These are phyloP conservation scores for Entomortierella beljakovae DNA, from an alignment of 192 early-diverging fungal genomes.

Conservation along the genomic window DNA sequence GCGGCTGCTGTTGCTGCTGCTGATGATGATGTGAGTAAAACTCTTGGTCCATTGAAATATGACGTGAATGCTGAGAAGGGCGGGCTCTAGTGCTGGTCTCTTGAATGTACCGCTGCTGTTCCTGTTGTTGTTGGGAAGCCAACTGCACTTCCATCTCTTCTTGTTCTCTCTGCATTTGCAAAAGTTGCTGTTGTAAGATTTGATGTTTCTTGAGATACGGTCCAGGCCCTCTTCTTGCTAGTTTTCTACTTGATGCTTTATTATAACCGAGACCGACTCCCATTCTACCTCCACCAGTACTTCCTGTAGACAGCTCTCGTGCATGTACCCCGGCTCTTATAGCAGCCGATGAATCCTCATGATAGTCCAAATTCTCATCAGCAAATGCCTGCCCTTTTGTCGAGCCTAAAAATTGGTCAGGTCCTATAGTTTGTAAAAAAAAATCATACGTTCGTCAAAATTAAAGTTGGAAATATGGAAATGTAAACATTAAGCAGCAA, in stretches of 20 bases:
- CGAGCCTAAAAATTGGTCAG: too few relatives aligned
- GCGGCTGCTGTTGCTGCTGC: conserved; percentile 19
- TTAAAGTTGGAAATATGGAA: too few relatives aligned
- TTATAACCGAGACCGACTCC: neutral
- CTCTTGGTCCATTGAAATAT: conserved; percentile 6
- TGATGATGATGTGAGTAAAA: conserved; percentile 2
- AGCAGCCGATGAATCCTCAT: neutral
- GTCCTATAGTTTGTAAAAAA: too few relatives aligned
- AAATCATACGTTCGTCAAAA: too few relatives aligned
- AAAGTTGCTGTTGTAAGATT: conserved; percentile 41
- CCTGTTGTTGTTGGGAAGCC: conserved; percentile 2
- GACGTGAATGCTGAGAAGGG: neutral
- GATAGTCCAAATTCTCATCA: neutral
- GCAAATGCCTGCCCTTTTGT: neutral
- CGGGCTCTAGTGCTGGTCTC: neutral
- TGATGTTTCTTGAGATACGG: conserved; percentile 47
- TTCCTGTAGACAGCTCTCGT: conserved; percentile 5
- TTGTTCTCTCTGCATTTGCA: conserved; percentile 40
- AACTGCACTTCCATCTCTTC: conserved; percentile 24
- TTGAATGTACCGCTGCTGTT: neutral
- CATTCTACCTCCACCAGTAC: neutral
- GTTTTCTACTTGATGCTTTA: conserved; percentile 5
- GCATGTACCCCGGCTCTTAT: conserved; percentile 6
- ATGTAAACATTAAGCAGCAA: too few relatives aligned
- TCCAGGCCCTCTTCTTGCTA: conserved; percentile 5